Evolutionary conservation across 139 green algal species (phyloP), one percentile per base, ranked within the genome.

Genomic region (Yamagishiella unicocca): DNA sequence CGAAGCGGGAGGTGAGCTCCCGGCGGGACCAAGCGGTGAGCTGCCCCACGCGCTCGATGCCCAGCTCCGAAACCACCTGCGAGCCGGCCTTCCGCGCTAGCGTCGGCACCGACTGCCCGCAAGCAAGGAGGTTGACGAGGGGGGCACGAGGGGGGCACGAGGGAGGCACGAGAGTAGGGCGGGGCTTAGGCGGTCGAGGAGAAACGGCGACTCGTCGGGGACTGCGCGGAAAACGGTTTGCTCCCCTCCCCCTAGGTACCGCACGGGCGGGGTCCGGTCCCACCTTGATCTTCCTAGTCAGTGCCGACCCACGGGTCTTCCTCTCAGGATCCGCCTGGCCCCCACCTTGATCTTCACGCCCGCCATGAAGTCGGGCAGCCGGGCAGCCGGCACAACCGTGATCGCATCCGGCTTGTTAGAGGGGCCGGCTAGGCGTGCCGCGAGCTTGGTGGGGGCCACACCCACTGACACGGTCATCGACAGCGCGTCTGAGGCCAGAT

Each of bases 341-440:
- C 77, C 42, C 42, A 89, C 84, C 55, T 81, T 50, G n/a, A 95
- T 83, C 7, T 72, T 84, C 35, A 86, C 35, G 17, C 10, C 27
- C 8, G 62, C 40, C 14, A 95, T 79, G 68, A 95, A 94, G 6
- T 70, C 33, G 33, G 73, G 29, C 8, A 86, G 77, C 0, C 37
- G 40, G 0, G 37, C 37, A 6, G 81, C 67, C 4, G 90, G 89
- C 38, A 96, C 71, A 1, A 93, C 92, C 61, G 93, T 93, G 38
- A 95, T 78, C 0, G 85, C 90, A 50, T 93, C 87, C 0, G 93
- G 93, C 68, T 95, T 96, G 88, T 90, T 38, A 42, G 89, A 19
- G 19, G 92, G 92, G 12, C 85, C 85, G 4, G 90, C 92, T 53
- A 96, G 84, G 0, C 93, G 83, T 0, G 94, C 87, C 33, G 93